Evolutionary conservation across 768 basidiomycete genomes (phyloP).

Genomic region (Thelephora ganbajun): DNA sequence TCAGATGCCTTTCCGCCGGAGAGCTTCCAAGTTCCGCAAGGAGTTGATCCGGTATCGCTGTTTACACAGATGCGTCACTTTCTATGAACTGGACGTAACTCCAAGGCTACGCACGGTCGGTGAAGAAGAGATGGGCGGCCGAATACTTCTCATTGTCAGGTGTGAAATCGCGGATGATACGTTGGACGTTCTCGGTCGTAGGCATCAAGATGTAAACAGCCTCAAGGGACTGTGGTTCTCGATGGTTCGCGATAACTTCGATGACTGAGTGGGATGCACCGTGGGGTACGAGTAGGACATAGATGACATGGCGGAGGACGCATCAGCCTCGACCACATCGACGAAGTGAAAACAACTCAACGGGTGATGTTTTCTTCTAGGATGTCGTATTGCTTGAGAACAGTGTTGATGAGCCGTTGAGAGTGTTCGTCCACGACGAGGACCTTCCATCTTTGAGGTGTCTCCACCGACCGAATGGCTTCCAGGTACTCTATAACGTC

Average conservation of each 20-base stretch:
- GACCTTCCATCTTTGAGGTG: slow-evolving; percentile 89
- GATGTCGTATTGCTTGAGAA: slow-evolving; percentile 88
- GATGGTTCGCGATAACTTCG: slow-evolving; percentile 73
- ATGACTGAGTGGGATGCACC: slow-evolving; percentile 43
- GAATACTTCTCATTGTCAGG: slow-evolving; percentile 56
- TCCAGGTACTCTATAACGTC: slow-evolving; percentile 61
- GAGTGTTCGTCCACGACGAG: slow-evolving; percentile 92
- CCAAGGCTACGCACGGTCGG: slow-evolving; percentile 50
- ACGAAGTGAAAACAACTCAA: slow-evolving; percentile 26
- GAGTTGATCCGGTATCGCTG: neutral
- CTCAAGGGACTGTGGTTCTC: slow-evolving; percentile 80
- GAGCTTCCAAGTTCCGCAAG: slow-evolving; percentile 28
- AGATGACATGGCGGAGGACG: neutral
- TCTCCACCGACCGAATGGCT: slow-evolving; percentile 75
- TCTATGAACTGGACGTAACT: neutral
- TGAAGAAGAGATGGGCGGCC: slow-evolving; percentile 82
- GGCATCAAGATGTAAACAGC: slow-evolving; percentile 93
- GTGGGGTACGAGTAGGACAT: neutral
- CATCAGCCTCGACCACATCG: neutral
- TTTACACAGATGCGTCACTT: neutral
- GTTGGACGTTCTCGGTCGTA: slow-evolving; percentile 85
- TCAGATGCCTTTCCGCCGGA: slow-evolving; percentile 59
- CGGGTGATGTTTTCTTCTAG: slow-evolving; percentile 93
- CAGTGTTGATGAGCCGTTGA: slow-evolving; percentile 67
- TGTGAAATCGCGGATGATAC: slow-evolving; percentile 77